Conservation (phyloP, 208 protist genomes). For the Trypanosoma grayi region DNA sequence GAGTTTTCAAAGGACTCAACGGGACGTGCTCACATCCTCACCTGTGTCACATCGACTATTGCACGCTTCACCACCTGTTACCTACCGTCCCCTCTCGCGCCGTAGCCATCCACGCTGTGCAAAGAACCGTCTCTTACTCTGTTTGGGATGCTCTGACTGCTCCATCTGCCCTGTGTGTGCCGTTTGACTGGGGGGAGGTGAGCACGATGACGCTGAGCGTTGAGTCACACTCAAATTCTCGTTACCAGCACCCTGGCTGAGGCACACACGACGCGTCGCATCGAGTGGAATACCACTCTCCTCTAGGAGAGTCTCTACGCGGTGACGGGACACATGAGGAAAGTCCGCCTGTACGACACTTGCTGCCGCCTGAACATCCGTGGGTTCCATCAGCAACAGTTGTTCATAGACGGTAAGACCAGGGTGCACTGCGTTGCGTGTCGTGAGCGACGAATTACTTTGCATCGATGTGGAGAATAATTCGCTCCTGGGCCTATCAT, state of each 20-base stretch:
- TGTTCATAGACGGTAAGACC: slow-evolving; percentile 39
- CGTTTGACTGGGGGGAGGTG: slow-evolving; percentile 1
- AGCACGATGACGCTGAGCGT: slow-evolving; percentile 8
- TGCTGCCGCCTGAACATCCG: slow-evolving; percentile 37
- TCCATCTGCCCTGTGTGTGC: not conserved
- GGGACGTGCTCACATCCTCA: too few relatives aligned
- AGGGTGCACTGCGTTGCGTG: not conserved
- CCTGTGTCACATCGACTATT: too few relatives aligned
- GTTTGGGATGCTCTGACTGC: not conserved
- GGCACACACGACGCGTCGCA: slow-evolving; percentile 12
- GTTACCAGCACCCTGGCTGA: slow-evolving; percentile 7
- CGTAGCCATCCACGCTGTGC: slow-evolving; percentile 11
- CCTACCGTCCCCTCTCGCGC: not conserved
- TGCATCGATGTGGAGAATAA: not conserved
- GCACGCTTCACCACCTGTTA: not conserved
- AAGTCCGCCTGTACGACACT: slow-evolving; percentile 52
- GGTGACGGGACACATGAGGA: slow-evolving; percentile 39
- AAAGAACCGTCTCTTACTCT: slow-evolving; percentile 19
- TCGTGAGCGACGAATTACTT: not conserved
- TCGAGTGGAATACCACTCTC: slow-evolving; percentile 54
- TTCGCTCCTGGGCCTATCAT: not conserved
- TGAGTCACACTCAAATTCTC: slow-evolving; percentile 4
- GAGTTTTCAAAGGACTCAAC: too few relatives aligned
- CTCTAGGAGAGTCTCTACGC: slow-evolving; percentile 54
- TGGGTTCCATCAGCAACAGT: slow-evolving; percentile 63